Percentiles rank a stretch among this genome's conserved stretches.
Evolutionary conservation across 2,329 filamentous ascomycete species (phyloP).

Genomic region (Ophiostoma tasmaniense): DNA sequence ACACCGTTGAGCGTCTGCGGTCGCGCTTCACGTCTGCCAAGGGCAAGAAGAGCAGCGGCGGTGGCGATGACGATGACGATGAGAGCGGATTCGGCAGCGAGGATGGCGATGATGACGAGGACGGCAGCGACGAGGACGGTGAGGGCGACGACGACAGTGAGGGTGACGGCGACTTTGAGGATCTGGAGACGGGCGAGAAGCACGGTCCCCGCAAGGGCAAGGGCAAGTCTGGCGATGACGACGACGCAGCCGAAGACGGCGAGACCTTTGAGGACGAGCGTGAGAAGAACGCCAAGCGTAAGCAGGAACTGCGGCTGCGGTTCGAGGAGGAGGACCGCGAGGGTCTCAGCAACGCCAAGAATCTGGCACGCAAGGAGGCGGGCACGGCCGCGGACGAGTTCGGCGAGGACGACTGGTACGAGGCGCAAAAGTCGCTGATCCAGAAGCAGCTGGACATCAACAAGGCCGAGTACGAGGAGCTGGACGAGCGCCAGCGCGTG

Average conservation of each 20-base stretch:
- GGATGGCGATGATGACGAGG: slow-evolving; percentile 41
- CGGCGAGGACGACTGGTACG: slow-evolving; percentile 98
- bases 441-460: slow-evolving; percentile 98
- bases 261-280: slow-evolving; percentile 85
- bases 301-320: slow-evolving; percentile 86
- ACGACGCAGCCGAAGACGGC: slow-evolving; percentile 63
- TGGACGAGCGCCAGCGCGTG: slow-evolving; percentile 75
- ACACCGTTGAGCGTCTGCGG: slow-evolving; percentile 66
- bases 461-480: slow-evolving; percentile 77
- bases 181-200: slow-evolving; percentile 69
- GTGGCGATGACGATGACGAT: slow-evolving; percentile 40
- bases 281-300: slow-evolving; percentile 79
- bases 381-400: slow-evolving; percentile 61
- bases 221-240: slow-evolving; percentile 29
- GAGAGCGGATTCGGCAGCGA: slow-evolving; percentile 59
- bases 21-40: slow-evolving; percentile 60
- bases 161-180: slow-evolving; percentile 75
- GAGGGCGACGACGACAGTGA: slow-evolving; percentile 41
- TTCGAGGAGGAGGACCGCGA: slow-evolving; percentile 99
- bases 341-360: slow-evolving; percentile 85
- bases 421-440: slow-evolving; percentile 86
- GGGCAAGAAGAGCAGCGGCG: slow-evolving; percentile 39
- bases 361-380: slow-evolving; percentile 61
- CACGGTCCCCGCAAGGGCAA: slow-evolving; percentile 33
- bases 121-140: slow-evolving; percentile 38